Percentiles rank a stretch among this genome's conserved stretches.
Conservation (phyloP, 2,329 filamentous ascomycete genomes). For the Fusarium bactridioides region DNA sequence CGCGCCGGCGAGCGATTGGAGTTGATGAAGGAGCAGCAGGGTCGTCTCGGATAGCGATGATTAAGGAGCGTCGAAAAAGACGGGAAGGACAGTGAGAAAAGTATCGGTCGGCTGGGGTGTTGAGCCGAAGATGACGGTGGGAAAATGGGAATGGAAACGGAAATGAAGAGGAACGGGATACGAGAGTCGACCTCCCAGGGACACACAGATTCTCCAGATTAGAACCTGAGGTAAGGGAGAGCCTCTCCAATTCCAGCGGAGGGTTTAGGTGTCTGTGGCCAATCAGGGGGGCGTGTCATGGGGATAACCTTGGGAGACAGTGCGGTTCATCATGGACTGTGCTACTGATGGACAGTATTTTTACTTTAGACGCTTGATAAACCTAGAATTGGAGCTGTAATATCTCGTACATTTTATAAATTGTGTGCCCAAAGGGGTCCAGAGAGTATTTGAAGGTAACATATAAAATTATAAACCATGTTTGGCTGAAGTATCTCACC, state of each 20-base stretch:
- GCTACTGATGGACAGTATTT: not conserved
- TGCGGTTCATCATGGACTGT: constrained; percentile 13
- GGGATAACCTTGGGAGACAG: not conserved
- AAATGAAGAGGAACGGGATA: constrained; percentile 17
- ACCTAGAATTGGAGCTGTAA: not conserved
- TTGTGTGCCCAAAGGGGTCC: not conserved
- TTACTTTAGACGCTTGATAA: not conserved
- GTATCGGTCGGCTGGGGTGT: constrained; percentile 14
- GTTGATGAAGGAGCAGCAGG: not conserved
- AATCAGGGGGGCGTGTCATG: constrained; percentile 8
- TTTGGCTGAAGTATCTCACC: not conserved
- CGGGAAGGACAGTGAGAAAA: constrained; percentile 12
- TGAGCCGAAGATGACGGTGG: constrained; percentile 3
- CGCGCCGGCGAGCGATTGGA: not conserved
- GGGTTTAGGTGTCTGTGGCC: constrained; percentile 7
- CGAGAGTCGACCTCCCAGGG: constrained; percentile 16
- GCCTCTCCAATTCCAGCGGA: constrained; percentile 19
- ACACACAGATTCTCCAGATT: constrained; percentile 11
- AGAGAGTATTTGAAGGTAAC: not conserved
- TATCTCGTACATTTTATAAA: not conserved
- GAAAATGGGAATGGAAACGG: constrained; percentile 1
- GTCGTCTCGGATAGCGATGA: not conserved
- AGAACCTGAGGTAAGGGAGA: constrained; percentile 30
- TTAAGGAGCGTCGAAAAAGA: constrained; percentile 3
- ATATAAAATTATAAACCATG: not conserved